A percentile compares a stretch with the other conserved stretches of the same genome.
Conservation (phyloP, 2,329 filamentous ascomycete species). For the Colletotrichum tabaci region DNA sequence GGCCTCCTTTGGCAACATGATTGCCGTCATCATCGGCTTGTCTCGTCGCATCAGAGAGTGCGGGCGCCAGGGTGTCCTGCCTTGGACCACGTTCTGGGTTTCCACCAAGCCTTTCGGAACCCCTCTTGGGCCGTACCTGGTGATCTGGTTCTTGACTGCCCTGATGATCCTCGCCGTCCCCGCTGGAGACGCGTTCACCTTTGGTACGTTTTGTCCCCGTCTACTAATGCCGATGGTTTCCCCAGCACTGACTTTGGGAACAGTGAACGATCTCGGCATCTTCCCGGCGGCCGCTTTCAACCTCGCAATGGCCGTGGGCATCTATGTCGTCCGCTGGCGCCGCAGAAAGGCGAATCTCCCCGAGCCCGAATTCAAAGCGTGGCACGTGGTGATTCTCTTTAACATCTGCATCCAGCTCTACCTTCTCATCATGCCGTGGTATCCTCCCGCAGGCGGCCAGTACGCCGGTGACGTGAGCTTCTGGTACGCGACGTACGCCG, state of each 20-base stretch:
- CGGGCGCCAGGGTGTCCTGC: slow-evolving; percentile 73
- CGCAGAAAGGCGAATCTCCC: slow-evolving; percentile 66
- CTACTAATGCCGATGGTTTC: neutral
- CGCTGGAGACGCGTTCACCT: slow-evolving; percentile 75
- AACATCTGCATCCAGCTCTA: slow-evolving; percentile 73
- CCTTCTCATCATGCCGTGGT: slow-evolving; percentile 80
- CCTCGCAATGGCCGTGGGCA: slow-evolving; percentile 68
- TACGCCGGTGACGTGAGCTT: slow-evolving; percentile 78
- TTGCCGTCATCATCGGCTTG: slow-evolving; percentile 68
- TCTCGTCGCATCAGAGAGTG: slow-evolving; percentile 73
- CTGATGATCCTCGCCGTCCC: slow-evolving; percentile 74
- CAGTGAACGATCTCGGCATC: slow-evolving; percentile 57
- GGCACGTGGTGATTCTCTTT: slow-evolving; percentile 72
- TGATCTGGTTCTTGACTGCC: slow-evolving; percentile 71
- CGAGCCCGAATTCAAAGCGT: slow-evolving; percentile 69
- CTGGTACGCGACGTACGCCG: slow-evolving; percentile 80
- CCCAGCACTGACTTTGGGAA: neutral
- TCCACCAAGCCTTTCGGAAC: slow-evolving; percentile 75
- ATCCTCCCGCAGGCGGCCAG: slow-evolving; percentile 72
- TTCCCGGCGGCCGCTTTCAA: slow-evolving; percentile 74
- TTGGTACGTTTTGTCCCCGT: slow-evolving; percentile 55
- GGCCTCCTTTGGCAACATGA: slow-evolving; percentile 71
- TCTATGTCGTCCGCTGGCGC: slow-evolving; percentile 71
- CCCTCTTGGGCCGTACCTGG: slow-evolving; percentile 69
- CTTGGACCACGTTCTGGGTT: slow-evolving; percentile 72